phyloP scores from a whole-genome alignment of 176 grass and related monocot species.

The Saccharum spontaneum region DNA sequence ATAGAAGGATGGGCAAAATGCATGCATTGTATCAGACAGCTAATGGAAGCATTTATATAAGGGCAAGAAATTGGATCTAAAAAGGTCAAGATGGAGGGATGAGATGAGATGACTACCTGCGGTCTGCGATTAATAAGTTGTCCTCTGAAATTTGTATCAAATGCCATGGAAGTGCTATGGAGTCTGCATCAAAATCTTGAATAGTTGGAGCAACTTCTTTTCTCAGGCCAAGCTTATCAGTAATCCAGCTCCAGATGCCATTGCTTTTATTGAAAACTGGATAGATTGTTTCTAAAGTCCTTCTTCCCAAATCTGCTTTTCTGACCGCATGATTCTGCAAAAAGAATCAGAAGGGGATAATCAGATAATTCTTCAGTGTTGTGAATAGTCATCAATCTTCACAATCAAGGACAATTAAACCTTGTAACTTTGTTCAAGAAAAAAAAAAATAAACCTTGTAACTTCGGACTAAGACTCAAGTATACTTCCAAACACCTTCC shows the following conservation, averaged over 20 bases:
- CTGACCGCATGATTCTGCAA: conserved; percentile 79
- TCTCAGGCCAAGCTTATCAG: conserved; percentile 74
- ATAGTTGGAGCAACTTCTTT: conserved; percentile 46
- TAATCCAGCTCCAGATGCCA: conserved; percentile 79
- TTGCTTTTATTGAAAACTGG: conserved; percentile 51
- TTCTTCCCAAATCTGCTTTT: conserved; percentile 79
- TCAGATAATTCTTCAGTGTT: conserved; percentile 15
- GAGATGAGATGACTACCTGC: conserved; percentile 44
- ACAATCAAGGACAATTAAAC: background rate
- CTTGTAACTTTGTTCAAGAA: background rate
- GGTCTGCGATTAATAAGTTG: conserved; percentile 63
- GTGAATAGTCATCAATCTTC: background rate
- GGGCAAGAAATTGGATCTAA: conserved; percentile 7
- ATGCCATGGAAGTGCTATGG: conserved; percentile 70
- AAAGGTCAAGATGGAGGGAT: conserved; percentile 2
- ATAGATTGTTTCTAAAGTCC: conserved; percentile 76
- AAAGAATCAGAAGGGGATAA: conserved; percentile 13
- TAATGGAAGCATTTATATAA: background rate
- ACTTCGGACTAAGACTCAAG: background rate
- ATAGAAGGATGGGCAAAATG: background rate
- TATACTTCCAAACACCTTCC: background rate
- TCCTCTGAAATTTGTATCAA: conserved; percentile 64
- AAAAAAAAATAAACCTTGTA: background rate
- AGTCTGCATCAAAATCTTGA: conserved; percentile 46
- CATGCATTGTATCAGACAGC: background rate